These are phyloP conservation scores for Adiantum capillusveneris DNA, from an alignment of 75 land plant species.

Conservation along the genomic window DNA sequence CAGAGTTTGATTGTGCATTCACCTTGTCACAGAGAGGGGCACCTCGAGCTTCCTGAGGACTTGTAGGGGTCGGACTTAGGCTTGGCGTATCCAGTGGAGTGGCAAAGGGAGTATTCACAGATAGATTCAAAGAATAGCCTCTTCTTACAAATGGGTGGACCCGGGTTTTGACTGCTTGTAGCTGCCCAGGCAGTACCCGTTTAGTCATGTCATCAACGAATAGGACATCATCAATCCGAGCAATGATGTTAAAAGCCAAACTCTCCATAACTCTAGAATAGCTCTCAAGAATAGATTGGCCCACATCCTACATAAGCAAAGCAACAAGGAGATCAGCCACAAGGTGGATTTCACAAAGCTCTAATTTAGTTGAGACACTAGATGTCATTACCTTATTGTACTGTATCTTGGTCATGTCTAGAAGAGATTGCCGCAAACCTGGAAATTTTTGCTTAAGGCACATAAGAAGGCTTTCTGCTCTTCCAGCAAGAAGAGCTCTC, in stretches of 20 bases:
- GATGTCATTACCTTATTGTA: slow-evolving; percentile 54
- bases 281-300: slow-evolving; percentile 74
- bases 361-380: background rate
- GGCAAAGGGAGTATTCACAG: slow-evolving; percentile 18
- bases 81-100: slow-evolving; percentile 31
- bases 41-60: slow-evolving; percentile 18
- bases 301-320: slow-evolving; percentile 54
- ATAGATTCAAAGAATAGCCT: slow-evolving; percentile 10
- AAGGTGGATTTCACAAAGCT: background rate
- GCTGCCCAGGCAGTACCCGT: background rate
- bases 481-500: background rate
- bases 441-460: slow-evolving; percentile 79
- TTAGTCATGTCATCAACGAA: slow-evolving; percentile 47
- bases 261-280: slow-evolving; percentile 83
- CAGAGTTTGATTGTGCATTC: too few species aligned
- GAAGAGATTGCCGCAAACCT: slow-evolving; percentile 61
- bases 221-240: slow-evolving; percentile 68
- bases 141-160: background rate
- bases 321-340: background rate
- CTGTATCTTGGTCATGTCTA: slow-evolving; percentile 88
- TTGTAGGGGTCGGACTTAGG: slow-evolving; percentile 14
- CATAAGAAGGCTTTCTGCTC: slow-evolving; percentile 36
- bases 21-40: too few species aligned
- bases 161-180: slow-evolving; percentile 1
- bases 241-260: slow-evolving; percentile 68